These are phyloP conservation scores for Podospora pseudoanserina DNA, from an alignment of 495 filamentous ascomycete species.

Conservation along the genomic window DNA sequence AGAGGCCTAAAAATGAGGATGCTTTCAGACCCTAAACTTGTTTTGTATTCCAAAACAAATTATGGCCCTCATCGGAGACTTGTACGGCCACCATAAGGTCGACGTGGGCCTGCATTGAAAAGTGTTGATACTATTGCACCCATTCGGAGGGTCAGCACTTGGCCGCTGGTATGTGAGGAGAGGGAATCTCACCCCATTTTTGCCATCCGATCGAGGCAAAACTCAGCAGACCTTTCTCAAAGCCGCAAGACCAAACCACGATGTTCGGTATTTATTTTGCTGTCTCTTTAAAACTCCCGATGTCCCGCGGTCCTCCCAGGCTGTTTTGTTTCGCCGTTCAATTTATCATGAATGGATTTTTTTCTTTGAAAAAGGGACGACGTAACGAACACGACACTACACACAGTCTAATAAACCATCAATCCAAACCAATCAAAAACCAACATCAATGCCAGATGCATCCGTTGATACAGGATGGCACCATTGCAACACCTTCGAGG, in stretches of 20 bases:
- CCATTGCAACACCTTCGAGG: not conserved
- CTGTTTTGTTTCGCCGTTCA: not conserved
- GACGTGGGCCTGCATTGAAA: not conserved
- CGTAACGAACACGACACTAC: not conserved
- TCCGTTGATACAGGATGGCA: not conserved
- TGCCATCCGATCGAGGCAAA: not conserved
- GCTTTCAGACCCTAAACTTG: not conserved
- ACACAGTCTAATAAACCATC: not conserved
- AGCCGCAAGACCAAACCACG: not conserved
- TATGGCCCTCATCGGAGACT: not conserved
- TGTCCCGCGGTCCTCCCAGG: not conserved
- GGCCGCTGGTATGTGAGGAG: not conserved
- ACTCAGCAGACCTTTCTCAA: not conserved
- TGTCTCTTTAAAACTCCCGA: not conserved
- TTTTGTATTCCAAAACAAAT: not conserved
- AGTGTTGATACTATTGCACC: not conserved
- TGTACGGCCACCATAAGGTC: not conserved
- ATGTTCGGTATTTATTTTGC: not conserved
- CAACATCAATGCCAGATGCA: not conserved
- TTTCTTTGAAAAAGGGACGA: not conserved
- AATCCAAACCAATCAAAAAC: not conserved
- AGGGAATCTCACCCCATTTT: not conserved
- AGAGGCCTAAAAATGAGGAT: too few species aligned
- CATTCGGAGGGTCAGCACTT: not conserved
- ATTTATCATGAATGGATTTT: not conserved